Evolutionary conservation across 108 stramenopile genomes (phyloP).

Genomic region (Skeletonema tropicum): DNA sequence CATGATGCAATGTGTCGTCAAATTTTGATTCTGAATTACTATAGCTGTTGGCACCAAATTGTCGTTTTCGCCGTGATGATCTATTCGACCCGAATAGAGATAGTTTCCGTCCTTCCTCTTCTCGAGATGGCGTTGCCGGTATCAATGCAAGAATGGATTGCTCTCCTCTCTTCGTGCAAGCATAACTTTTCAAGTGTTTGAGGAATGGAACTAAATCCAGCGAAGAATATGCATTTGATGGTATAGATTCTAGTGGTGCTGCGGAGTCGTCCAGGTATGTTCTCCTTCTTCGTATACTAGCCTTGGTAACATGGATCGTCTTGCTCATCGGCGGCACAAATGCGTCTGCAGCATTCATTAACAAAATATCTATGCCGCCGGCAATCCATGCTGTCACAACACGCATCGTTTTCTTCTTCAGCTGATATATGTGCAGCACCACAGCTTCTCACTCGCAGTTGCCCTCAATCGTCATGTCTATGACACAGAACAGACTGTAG

Average conservation of each 20-base stretch:
- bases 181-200: slow-evolving; percentile 48
- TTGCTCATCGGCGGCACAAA: not conserved
- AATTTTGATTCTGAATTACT: not conserved
- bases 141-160: slow-evolving; percentile 51
- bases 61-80: slow-evolving; percentile 15
- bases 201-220: slow-evolving; percentile 57
- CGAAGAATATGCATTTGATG: slow-evolving; percentile 11
- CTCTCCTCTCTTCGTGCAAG: slow-evolving; percentile 58
- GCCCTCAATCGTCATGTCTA: too few relatives aligned
- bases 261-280: not conserved
- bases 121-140: slow-evolving; percentile 8
- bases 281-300: not conserved
- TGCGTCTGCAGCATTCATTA: not conserved
- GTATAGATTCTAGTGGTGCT: not conserved
- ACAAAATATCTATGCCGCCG: not conserved
- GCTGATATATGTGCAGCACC: too few relatives aligned
- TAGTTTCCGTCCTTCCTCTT: slow-evolving; percentile 10
- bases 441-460: too few relatives aligned
- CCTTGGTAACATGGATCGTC: too few relatives aligned
- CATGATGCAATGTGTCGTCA: not conserved
- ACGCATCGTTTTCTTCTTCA: not conserved
- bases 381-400: not conserved
- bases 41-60: not conserved
- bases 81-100: slow-evolving; percentile 18
- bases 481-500: too few relatives aligned